phyloP scores from a whole-genome alignment of 306 rosid species.

The Cicer pinnatifidum region DNA sequence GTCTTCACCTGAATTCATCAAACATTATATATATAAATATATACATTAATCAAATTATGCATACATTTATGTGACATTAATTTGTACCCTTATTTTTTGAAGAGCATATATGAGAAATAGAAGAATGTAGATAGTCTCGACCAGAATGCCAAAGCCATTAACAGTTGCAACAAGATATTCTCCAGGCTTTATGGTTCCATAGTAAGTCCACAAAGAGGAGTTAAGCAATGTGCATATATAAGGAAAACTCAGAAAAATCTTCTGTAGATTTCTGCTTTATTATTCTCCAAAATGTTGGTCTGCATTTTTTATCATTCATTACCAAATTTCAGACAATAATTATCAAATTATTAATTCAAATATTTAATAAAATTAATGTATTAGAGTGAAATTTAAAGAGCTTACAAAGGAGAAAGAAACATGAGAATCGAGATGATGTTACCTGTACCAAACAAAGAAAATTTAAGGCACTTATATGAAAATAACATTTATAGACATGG shows the following conservation, averaged over 20 bases:
- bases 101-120: constrained; percentile 66
- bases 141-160: constrained; percentile 67
- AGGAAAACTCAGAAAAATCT: constrained; percentile 70
- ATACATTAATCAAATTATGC: background rate
- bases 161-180: constrained; percentile 67
- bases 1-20: constrained; percentile 48
- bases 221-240: constrained; percentile 69
- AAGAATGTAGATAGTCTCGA: constrained; percentile 53
- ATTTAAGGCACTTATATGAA: background rate
- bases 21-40: background rate
- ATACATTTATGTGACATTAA: background rate
- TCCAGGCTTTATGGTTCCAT: constrained; percentile 60
- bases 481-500: background rate
- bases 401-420: constrained; percentile 80
- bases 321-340: too few relatives aligned
- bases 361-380: background rate
- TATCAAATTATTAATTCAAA: too few relatives aligned
- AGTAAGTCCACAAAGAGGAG: constrained; percentile 72
- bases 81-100: constrained; percentile 45
- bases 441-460: constrained; percentile 49
- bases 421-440: constrained; percentile 66
- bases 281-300: constrained; percentile 62
- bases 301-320: constrained; percentile 22
- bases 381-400: constrained; percentile 15
- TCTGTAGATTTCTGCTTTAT: constrained; percentile 53